Evolutionary conservation across 1,284 basidiomycete genomes (phyloP).

Genomic region (Ganoderma meredithae): DNA sequence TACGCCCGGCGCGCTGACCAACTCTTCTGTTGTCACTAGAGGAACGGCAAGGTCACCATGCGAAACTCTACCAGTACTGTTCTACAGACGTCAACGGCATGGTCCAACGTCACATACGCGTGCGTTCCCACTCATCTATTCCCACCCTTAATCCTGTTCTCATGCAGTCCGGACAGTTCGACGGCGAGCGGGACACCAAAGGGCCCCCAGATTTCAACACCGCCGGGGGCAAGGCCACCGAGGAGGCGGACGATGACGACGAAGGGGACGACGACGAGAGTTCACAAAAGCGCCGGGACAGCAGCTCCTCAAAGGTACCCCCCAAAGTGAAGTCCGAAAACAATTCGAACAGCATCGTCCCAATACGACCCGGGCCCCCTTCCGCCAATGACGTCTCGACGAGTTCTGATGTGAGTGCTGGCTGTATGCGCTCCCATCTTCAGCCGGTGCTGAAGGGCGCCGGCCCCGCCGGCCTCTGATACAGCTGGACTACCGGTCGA

Average conservation of each 20-base stretch:
- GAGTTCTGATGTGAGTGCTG: constrained; percentile 35
- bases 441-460: constrained; percentile 12
- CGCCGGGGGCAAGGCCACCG: constrained; percentile 43
- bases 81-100: constrained; percentile 58
- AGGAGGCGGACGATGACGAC: constrained; percentile 54
- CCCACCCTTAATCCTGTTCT: constrained; percentile 7
- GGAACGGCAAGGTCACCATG: constrained; percentile 57
- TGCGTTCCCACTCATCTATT: constrained; percentile 37
- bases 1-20: not conserved
- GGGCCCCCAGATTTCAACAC: constrained; percentile 53
- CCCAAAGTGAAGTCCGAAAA: constrained; percentile 35
- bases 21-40: constrained; percentile 39
- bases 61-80: constrained; percentile 67
- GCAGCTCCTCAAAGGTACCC: constrained; percentile 17
- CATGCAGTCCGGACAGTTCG: constrained; percentile 47
- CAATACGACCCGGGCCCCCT: constrained; percentile 36
- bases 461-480: not conserved
- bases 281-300: constrained; percentile 36
- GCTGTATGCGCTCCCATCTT: not conserved
- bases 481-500: constrained; percentile 38
- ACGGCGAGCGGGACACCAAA: constrained; percentile 56
- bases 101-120: constrained; percentile 56
- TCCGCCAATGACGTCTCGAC: constrained; percentile 32
- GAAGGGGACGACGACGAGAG: constrained; percentile 47
- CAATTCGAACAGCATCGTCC: constrained; percentile 30